Evolutionary conservation across 257 asterid species (phyloP).

Genomic region (Forsythia viridissima): DNA sequence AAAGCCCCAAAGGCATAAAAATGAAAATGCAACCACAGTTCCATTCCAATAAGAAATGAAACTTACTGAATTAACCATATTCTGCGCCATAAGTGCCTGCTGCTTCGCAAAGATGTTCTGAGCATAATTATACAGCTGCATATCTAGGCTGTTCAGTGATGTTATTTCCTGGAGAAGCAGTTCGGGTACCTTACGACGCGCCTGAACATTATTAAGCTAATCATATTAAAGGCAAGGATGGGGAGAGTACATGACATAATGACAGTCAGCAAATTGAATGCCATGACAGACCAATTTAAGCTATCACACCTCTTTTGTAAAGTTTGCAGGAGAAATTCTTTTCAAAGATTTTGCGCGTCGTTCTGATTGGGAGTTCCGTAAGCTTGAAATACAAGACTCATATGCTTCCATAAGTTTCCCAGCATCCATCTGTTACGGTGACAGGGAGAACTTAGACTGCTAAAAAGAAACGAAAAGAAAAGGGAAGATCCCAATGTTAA

Average conservation of each 20-base stretch:
- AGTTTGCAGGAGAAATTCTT: slow-evolving; percentile 76
- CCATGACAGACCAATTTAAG: slow-evolving; percentile 8
- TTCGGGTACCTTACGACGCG: slow-evolving; percentile 61
- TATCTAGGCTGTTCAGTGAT: slow-evolving; percentile 68
- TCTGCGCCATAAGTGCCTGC: slow-evolving; percentile 42
- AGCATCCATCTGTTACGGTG: slow-evolving; percentile 60
- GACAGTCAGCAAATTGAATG: background rate
- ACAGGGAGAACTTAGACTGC: slow-evolving; percentile 26
- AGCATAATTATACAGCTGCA: slow-evolving; percentile 76
- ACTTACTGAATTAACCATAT: slow-evolving; percentile 50
- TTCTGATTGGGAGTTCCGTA: slow-evolving; percentile 60
- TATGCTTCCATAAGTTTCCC: slow-evolving; percentile 72
- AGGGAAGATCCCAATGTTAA: slow-evolving; percentile 14
- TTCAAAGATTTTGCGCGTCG: slow-evolving; percentile 69
- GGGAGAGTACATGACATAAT: background rate
- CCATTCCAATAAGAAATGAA: slow-evolving; percentile 2
- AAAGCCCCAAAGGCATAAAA: background rate
- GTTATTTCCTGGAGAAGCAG: slow-evolving; percentile 63
- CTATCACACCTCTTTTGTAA: slow-evolving; percentile 74
- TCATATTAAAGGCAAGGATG: background rate
- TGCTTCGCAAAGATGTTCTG: slow-evolving; percentile 64
- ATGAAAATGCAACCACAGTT: background rate
- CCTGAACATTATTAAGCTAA: slow-evolving; percentile 44
- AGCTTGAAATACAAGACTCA: slow-evolving; percentile 57
- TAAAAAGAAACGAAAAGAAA: slow-evolving; percentile 3